Percentiles rank a stretch among this genome's conserved stretches.
phyloP scores from a whole-genome alignment of 129 eudicot genomes.

The Artemisia argyi region DNA sequence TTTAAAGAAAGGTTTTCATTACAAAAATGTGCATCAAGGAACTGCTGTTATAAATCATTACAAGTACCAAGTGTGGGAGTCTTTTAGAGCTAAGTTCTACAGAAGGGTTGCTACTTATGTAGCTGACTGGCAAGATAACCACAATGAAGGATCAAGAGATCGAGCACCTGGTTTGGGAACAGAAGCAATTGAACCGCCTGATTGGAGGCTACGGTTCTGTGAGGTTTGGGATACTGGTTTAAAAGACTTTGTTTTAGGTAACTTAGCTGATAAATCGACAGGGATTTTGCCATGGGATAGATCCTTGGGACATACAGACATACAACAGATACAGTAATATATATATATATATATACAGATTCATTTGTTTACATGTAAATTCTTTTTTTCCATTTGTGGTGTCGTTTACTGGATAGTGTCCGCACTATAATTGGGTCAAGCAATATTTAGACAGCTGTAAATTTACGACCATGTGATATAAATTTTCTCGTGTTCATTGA shows the following conservation, averaged over 20 bases:
- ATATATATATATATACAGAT: not conserved
- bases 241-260: conserved; percentile 74
- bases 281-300: too few species aligned
- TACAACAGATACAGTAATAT: not conserved
- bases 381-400: not conserved
- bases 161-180: conserved; percentile 93
- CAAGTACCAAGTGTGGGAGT: conserved; percentile 55
- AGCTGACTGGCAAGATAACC: conserved; percentile 89
- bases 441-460: not conserved
- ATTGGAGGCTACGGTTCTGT: conserved; percentile 78
- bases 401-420: not conserved
- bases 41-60: conserved; percentile 76
- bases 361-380: not conserved
- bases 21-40: conserved; percentile 47
- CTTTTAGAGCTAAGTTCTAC: conserved; percentile 42
- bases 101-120: conserved; percentile 95
- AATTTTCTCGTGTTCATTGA: not conserved
- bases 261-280: conserved; percentile 3
- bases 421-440: not conserved
- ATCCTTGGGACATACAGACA: not conserved
- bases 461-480: not conserved
- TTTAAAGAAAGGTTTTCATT: conserved; percentile 55
- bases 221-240: conserved; percentile 94
- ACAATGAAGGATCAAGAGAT: conserved; percentile 86
- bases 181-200: conserved; percentile 85